Evolutionary conservation across 2,329 filamentous ascomycete species (phyloP).

Genomic region (Neofusicoccum umdonicola): DNA sequence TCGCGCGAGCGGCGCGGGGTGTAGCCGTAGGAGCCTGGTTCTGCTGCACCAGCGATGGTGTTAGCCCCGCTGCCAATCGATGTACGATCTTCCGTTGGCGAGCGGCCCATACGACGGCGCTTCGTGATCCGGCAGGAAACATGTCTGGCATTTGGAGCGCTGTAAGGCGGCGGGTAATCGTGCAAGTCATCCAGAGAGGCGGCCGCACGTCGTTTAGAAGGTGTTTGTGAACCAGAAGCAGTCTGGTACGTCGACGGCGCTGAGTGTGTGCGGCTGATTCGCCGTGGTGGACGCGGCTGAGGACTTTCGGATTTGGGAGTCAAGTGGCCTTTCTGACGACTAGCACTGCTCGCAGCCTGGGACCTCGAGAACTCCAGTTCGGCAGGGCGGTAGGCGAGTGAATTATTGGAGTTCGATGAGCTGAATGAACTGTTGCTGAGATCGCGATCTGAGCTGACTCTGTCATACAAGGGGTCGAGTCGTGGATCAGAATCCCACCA

Average conservation of each 20-base stretch:
- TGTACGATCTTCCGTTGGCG: slow-evolving; percentile 32
- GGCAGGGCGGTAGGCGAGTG: slow-evolving; percentile 17
- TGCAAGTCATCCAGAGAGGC: background rate
- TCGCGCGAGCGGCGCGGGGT: slow-evolving; percentile 47
- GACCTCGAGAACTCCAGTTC: background rate
- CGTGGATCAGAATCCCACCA: slow-evolving; percentile 67
- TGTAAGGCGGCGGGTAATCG: background rate
- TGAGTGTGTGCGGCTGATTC: slow-evolving; percentile 29
- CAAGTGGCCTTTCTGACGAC: slow-evolving; percentile 30
- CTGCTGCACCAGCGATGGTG: slow-evolving; percentile 19
- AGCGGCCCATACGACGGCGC: slow-evolving; percentile 46
- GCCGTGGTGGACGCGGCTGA: slow-evolving; percentile 25
- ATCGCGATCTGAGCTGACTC: slow-evolving; percentile 37
- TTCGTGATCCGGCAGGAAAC: slow-evolving; percentile 32
- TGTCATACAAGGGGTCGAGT: slow-evolving; percentile 57
- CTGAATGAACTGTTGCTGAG: slow-evolving; percentile 23
- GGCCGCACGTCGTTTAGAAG: slow-evolving; percentile 23
- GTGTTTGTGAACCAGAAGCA: slow-evolving; percentile 20
- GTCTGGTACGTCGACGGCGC: slow-evolving; percentile 23
- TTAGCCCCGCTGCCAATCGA: slow-evolving; percentile 28
- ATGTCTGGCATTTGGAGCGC: background rate
- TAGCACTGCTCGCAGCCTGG: slow-evolving; percentile 28
- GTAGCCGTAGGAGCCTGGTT: slow-evolving; percentile 32
- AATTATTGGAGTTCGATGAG: slow-evolving; percentile 22
- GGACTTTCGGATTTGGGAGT: slow-evolving; percentile 36